phyloP scores from a whole-genome alignment of 2,329 filamentous ascomycete species.

The Myriosclerotinia scirpicola region DNA sequence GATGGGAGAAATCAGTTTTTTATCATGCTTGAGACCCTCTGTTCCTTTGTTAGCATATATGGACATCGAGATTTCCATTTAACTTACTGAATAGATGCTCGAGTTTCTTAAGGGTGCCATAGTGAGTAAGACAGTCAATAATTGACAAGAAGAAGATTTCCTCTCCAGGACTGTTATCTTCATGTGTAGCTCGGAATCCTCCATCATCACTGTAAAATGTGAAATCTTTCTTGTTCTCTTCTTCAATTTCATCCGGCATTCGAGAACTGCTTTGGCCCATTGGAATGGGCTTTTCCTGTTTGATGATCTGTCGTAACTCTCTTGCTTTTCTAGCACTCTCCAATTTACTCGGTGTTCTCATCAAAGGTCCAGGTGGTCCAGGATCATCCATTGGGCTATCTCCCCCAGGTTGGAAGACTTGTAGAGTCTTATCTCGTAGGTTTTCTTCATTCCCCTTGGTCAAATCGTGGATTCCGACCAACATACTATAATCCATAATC shows the following conservation, averaged over 20 bases:
- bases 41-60: conserved; percentile 30
- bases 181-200: conserved; percentile 88
- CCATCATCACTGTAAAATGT: conserved; percentile 95
- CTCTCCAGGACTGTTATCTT: conserved; percentile 79
- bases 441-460: conserved; percentile 94
- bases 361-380: conserved; percentile 57
- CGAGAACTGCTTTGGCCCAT: conserved; percentile 78
- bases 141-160: conserved; percentile 98
- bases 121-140: conserved; percentile 97
- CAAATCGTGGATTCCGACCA: conserved; percentile 91
- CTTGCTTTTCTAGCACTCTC: conserved; percentile 89
- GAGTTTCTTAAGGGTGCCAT: conserved; percentile 89
- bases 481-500: conserved; percentile 98
- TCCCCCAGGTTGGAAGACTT: conserved; percentile 90
- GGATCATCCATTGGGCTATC: conserved; percentile 58
- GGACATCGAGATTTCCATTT: too few relatives aligned
- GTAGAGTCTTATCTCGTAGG: conserved; percentile 80
- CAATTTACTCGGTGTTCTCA: conserved; percentile 88
- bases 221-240: conserved; percentile 68
- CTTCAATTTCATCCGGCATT: conserved; percentile 87
- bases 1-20: conserved; percentile 87
- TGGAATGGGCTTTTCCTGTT: conserved; percentile 88
- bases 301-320: conserved; percentile 88
- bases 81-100: conserved; percentile 82
- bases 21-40: conserved; percentile 78